Evolutionary conservation across 495 filamentous ascomycete genomes (phyloP).

Genomic region (Neurospora sp.): DNA sequence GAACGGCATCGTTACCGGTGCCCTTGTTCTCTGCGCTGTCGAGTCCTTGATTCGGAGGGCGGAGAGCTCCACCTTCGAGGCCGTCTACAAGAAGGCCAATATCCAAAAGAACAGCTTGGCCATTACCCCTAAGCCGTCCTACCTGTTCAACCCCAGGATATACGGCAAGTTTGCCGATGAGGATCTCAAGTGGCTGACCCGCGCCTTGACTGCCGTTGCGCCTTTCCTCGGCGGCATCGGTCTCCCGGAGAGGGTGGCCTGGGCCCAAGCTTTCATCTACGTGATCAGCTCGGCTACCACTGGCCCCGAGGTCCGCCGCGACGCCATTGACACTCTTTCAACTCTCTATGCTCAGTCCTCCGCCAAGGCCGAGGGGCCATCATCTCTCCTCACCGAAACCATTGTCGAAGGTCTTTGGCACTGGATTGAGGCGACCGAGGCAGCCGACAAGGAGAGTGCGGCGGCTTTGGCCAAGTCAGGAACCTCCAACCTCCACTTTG

Average conservation of each 20-base stretch:
- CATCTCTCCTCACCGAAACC: slow-evolving; percentile 38
- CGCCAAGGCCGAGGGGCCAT: slow-evolving; percentile 29
- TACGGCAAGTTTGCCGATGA: slow-evolving; percentile 70
- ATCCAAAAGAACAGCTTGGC: slow-evolving; percentile 53
- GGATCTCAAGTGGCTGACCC: slow-evolving; percentile 66
- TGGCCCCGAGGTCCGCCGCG: slow-evolving; percentile 46
- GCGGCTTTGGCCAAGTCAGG: slow-evolving; percentile 59
- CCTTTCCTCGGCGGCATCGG: slow-evolving; percentile 23
- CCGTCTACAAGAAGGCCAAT: slow-evolving; percentile 45
- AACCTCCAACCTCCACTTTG: slow-evolving; percentile 45
- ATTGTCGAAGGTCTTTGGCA: slow-evolving; percentile 69
- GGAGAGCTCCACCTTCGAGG: slow-evolving; percentile 30
- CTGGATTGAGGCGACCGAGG: slow-evolving; percentile 59
- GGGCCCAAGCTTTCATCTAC: slow-evolving; percentile 77
- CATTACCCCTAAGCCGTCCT: slow-evolving; percentile 65
- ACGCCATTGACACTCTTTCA: slow-evolving; percentile 48
- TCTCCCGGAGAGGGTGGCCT: slow-evolving; percentile 39
- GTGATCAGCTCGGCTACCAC: slow-evolving; percentile 52
- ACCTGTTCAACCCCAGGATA: slow-evolving; percentile 71
- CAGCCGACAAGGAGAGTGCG: slow-evolving; percentile 66
- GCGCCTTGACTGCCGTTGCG: slow-evolving; percentile 55
- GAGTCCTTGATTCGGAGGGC: slow-evolving; percentile 33
- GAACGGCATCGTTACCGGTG: slow-evolving; percentile 61
- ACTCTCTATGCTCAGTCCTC: slow-evolving; percentile 44
- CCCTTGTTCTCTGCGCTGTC: slow-evolving; percentile 63